Evolutionary conservation across 2,329 filamentous ascomycete species (phyloP).

Genomic region (Aaosphaeria pasadenensis): DNA sequence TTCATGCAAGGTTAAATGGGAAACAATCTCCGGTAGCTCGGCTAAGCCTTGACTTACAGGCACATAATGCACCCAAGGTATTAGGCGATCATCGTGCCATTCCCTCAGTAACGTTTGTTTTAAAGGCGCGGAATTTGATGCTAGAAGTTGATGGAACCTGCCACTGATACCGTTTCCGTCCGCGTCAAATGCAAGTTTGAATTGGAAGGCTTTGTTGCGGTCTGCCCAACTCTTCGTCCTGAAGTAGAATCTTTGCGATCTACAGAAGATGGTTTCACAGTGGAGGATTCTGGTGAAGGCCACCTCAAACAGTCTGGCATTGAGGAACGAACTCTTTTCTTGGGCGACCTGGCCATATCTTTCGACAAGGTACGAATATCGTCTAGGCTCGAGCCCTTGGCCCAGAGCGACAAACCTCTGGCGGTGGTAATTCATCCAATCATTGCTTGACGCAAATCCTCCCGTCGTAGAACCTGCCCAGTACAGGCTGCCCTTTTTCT

Average conservation of each 20-base stretch:
- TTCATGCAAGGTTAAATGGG: constrained; percentile 8
- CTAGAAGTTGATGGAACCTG: constrained; percentile 15
- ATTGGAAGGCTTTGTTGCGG: constrained; percentile 2
- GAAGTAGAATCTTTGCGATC: constrained; percentile 14
- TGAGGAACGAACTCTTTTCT: background rate
- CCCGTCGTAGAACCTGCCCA: constrained; percentile 59
- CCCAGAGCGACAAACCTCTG: constrained; percentile 44
- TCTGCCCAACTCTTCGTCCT: constrained; percentile 1
- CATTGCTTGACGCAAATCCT: constrained; percentile 34
- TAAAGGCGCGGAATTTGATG: constrained; percentile 9
- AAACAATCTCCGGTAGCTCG: constrained; percentile 15
- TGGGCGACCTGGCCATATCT: constrained; percentile 16
- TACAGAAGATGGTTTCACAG: constrained; percentile 27
- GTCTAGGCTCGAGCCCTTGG: constrained; percentile 6
- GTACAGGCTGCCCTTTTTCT: constrained; percentile 52
- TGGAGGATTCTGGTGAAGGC: constrained; percentile 48
- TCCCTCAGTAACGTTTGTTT: constrained; percentile 37
- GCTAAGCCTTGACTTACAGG: constrained; percentile 21
- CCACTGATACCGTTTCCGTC: constrained; percentile 19
- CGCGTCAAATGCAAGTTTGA: constrained; percentile 12
- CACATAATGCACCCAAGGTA: constrained; percentile 37
- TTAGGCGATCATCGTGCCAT: constrained; percentile 35
- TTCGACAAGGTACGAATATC: constrained; percentile 11
- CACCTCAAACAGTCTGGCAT: constrained; percentile 39
- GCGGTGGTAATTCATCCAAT: constrained; percentile 48